Conservation (phyloP, 192 early-diverging fungal genomes). For the Allomyces arbusculus region DNA sequence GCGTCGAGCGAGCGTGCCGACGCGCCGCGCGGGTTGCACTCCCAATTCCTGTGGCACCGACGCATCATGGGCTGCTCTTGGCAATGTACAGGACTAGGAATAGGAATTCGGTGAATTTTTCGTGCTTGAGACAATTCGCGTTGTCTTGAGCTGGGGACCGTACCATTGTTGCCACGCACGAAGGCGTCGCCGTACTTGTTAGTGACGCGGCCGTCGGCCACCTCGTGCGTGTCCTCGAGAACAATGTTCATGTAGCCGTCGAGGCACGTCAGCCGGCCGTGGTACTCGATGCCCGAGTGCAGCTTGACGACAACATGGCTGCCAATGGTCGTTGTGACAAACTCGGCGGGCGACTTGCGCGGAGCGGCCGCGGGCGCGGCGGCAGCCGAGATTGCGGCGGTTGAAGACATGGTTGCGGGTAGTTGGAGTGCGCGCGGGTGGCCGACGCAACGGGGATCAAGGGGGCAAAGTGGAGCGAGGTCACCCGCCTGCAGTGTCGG, state of each 20-base stretch:
- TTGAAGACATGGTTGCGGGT: too few relatives aligned
- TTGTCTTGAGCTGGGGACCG: neutral
- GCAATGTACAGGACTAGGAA: neutral
- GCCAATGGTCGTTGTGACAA: slow-evolving; percentile 67
- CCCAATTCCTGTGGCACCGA: too few relatives aligned
- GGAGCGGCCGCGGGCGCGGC: too few relatives aligned
- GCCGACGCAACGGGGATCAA: too few relatives aligned
- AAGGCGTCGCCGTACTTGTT: slow-evolving; percentile 90
- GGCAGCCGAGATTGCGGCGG: too few relatives aligned
- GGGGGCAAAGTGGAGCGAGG: too few relatives aligned
- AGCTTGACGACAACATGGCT: slow-evolving; percentile 72
- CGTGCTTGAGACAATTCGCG: neutral
- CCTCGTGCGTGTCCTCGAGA: slow-evolving; percentile 87
- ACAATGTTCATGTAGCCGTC: slow-evolving; percentile 98
- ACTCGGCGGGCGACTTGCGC: slow-evolving; percentile 58
- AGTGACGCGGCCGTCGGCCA: slow-evolving; percentile 77
- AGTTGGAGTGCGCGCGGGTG: too few relatives aligned
- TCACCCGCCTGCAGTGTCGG: too few relatives aligned
- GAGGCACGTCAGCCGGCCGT: slow-evolving; percentile 71
- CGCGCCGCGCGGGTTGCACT: too few relatives aligned
- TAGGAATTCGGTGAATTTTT: neutral
- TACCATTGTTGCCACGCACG: slow-evolving; percentile 94
- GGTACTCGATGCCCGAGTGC: slow-evolving; percentile 91
- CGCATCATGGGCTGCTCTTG: too few relatives aligned
- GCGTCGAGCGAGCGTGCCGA: too few relatives aligned